Evolutionary conservation across 208 protist species (phyloP), one percentile per base, ranked within the genome.

Genomic region (Trypanosoma conorhini): DNA sequence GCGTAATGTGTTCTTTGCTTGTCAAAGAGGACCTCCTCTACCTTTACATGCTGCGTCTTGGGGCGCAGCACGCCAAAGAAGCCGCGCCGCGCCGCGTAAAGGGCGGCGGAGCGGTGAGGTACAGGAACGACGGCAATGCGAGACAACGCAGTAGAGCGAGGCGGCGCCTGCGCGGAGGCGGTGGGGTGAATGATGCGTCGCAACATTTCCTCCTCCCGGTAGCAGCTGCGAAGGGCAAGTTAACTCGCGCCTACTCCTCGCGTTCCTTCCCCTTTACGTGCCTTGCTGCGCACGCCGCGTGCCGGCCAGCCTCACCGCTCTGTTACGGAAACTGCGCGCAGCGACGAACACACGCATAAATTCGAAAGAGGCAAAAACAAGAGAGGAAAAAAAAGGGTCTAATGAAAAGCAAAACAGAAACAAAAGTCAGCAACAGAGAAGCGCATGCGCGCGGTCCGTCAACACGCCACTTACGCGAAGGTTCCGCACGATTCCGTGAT

Each of bases 21-120:
- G 79, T 96, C 88, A 70, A 92, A 96, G 42, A 70, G 76, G 40
- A 80, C 57, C 24, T 82, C 78, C 63, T 96, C 91, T 17, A 96
- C 64, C 65, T 83, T 83, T 28, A 96, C 80, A 54, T 84, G 84
- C 5, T 48, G 21, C 35, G 59, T 51, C 44, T 76, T 55, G 54
- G 57, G 30, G 13, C 78, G 74, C 40, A 87, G 67, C 30, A 91
- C 21, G 38, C 58, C 70, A 38, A 90, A 79, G 65, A 83, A 87
- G 59, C 40, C 44, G 61, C 82, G 76, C 4, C 62, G 55, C 8
- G 17, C 22, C 19, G 52, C 40, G 44, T 48, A 59, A 21, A 70
- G 22, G 42, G 51, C 3, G 12, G 54, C 33, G 26, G 21, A 10
- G 10, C 44, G 51, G 21, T 30, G 33, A 44, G 33, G 51, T n/a